Conservation (phyloP, 2,329 filamentous ascomycete species). For the Rhexocercosporidium sp. region DNA sequence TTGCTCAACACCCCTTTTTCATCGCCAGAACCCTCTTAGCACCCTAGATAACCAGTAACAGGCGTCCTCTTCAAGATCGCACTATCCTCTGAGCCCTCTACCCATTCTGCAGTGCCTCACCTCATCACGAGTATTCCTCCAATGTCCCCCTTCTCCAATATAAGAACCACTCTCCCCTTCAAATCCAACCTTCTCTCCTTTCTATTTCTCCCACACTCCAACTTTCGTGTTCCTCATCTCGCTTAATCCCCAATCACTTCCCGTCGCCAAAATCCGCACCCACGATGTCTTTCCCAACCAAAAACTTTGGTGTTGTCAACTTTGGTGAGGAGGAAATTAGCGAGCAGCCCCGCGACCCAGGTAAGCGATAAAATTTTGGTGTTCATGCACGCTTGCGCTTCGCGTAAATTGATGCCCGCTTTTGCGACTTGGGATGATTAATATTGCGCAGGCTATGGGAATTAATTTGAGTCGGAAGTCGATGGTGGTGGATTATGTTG, state of each 20-base stretch:
- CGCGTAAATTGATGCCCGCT: slow-evolving; percentile 12
- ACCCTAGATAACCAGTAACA: background rate
- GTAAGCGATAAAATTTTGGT: slow-evolving; percentile 20
- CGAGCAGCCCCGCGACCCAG: background rate
- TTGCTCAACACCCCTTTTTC: background rate
- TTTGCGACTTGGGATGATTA: slow-evolving; percentile 16
- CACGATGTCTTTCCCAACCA: slow-evolving; percentile 16
- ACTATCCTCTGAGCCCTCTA: background rate
- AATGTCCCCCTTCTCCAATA: background rate
- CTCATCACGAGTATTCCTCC: background rate
- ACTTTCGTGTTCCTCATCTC: slow-evolving; percentile 17
- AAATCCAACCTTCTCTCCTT: background rate
- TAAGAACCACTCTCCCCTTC: background rate
- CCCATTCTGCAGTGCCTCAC: background rate
- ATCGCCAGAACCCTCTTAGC: too few species aligned
- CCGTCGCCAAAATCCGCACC: background rate
- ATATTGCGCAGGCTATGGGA: slow-evolving; percentile 16
- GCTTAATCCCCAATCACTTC: slow-evolving; percentile 13
- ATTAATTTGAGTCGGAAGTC: slow-evolving; percentile 16
- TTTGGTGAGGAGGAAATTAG: slow-evolving; percentile 11
- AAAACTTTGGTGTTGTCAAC: slow-evolving; percentile 18
- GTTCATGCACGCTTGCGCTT: slow-evolving; percentile 16
- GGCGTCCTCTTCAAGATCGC: too few species aligned
- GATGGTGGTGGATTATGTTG: slow-evolving; percentile 6
- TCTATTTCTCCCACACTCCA: background rate